These are phyloP conservation scores for Kwoniella botswanensis DNA, from an alignment of 768 basidiomycete genomes.

Conservation along the genomic window DNA sequence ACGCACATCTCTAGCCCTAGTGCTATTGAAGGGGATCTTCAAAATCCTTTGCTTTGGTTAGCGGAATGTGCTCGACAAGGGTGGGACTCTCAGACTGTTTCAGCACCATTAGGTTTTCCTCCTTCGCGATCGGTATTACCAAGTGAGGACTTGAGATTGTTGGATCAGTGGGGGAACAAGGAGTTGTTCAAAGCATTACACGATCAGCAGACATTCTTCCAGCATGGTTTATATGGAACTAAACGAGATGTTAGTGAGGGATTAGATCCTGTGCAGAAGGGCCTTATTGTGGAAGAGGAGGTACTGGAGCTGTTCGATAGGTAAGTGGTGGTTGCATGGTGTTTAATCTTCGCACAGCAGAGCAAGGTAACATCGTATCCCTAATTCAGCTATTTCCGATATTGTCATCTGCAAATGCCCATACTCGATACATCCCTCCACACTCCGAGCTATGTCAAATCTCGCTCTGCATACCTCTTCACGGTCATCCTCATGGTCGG, in stretches of 20 bases:
- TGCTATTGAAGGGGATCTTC: conserved; percentile 5
- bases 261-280: conserved; percentile 16
- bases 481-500: conserved; percentile 17
- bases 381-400: conserved; percentile 10
- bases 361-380: no score
- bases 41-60: conserved; percentile 16
- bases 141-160: not conserved
- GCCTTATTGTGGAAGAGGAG: conserved; percentile 11
- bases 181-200: conserved; percentile 5
- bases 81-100: conserved; percentile 10
- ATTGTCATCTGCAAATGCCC: conserved; percentile 7
- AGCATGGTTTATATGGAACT: conserved; percentile 17
- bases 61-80: conserved; percentile 20
- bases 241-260: conserved; percentile 19
- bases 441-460: conserved; percentile 8
- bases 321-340: not conserved
- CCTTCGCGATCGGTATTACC: not conserved
- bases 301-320: conserved; percentile 9
- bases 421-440: conserved; percentile 15
- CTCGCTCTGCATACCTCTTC: conserved; percentile 20
- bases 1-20: not conserved
- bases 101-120: not conserved
- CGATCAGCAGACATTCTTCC: conserved; percentile 19
- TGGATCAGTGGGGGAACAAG: conserved; percentile 10
- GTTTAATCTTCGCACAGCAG: no score